phyloP scores from a whole-genome alignment of 768 basidiomycete species.

The Russula ochroleuca region DNA sequence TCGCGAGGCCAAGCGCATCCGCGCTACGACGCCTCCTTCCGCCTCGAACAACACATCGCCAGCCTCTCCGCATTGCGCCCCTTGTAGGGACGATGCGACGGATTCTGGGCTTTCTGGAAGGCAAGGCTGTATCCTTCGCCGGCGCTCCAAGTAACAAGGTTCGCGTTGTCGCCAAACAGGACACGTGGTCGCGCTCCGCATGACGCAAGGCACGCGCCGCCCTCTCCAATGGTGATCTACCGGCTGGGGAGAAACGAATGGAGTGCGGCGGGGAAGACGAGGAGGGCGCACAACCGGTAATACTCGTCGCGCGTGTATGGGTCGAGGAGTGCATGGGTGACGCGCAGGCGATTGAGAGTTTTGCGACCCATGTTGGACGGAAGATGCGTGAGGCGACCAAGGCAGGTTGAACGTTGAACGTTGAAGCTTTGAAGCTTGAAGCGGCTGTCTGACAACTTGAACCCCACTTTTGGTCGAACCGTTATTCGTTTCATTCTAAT shows the following conservation, averaged over 20 bases:
- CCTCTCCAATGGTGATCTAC: background rate
- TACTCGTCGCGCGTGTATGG: slow-evolving; percentile 31
- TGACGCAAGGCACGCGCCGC: slow-evolving; percentile 39
- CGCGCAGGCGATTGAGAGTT: slow-evolving; percentile 57
- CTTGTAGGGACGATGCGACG: slow-evolving; percentile 30
- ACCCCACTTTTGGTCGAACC: too few relatives aligned
- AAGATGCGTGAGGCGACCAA: slow-evolving; percentile 37
- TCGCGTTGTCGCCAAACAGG: slow-evolving; percentile 26
- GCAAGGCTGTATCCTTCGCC: slow-evolving; percentile 24
- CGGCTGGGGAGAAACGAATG: background rate
- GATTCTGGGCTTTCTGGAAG: slow-evolving; percentile 38
- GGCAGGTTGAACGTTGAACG: too few relatives aligned
- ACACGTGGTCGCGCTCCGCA: slow-evolving; percentile 69
- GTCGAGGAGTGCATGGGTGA: slow-evolving; percentile 17
- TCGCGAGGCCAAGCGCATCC: slow-evolving; percentile 40
- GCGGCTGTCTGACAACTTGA: too few relatives aligned
- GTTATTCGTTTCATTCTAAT: too few relatives aligned
- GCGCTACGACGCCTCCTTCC: slow-evolving; percentile 54
- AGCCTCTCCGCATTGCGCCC: slow-evolving; percentile 33
- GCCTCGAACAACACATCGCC: slow-evolving; percentile 50
- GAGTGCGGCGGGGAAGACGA: slow-evolving; percentile 1
- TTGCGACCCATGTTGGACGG: slow-evolving; percentile 58
- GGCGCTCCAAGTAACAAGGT: slow-evolving; percentile 1
- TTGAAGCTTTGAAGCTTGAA: too few relatives aligned
- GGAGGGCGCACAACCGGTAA: background rate